Conservation (phyloP, 306 rosid species). For the Chamaecrista fasciculata region DNA sequence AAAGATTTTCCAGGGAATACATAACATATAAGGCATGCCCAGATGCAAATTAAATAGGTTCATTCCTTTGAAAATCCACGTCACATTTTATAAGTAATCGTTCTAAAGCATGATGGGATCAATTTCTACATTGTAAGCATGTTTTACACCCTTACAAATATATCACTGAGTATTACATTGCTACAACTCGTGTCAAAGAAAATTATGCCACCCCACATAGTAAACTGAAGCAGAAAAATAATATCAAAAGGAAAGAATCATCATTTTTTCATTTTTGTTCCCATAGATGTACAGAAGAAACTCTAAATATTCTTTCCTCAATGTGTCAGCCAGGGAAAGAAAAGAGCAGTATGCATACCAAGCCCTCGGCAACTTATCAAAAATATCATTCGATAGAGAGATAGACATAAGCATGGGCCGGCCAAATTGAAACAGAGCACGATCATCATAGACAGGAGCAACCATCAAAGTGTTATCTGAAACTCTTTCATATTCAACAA, state of each 20-base stretch:
- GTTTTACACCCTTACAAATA: not conserved
- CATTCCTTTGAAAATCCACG: constrained; percentile 1
- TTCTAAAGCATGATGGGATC: not conserved
- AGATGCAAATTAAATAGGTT: constrained; percentile 2
- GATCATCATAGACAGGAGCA: constrained; percentile 42
- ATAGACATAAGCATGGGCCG: constrained; percentile 77
- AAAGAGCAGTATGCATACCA: constrained; percentile 58
- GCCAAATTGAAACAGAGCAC: constrained; percentile 57
- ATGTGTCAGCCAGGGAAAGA: not conserved
- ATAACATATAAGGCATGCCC: not conserved
- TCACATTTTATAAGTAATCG: not conserved
- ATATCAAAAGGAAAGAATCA: not conserved
- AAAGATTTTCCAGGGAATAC: constrained; percentile 13
- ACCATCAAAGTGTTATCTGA: constrained; percentile 20
- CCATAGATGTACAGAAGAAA: not conserved
- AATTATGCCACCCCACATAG: constrained; percentile 1
- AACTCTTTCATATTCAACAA: constrained; percentile 52
- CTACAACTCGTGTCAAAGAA: constrained; percentile 1
- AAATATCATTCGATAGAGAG: constrained; percentile 48
- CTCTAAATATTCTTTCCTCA: not conserved
- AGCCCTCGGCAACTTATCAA: constrained; percentile 66
- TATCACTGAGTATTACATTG: not conserved
- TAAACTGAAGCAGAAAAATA: constrained; percentile 6
- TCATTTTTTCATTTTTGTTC: not conserved
- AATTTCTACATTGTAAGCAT: not conserved